These are phyloP conservation scores for Nemania sp. DNA, from an alignment of 2,329 filamentous ascomycete species.

Conservation along the genomic window DNA sequence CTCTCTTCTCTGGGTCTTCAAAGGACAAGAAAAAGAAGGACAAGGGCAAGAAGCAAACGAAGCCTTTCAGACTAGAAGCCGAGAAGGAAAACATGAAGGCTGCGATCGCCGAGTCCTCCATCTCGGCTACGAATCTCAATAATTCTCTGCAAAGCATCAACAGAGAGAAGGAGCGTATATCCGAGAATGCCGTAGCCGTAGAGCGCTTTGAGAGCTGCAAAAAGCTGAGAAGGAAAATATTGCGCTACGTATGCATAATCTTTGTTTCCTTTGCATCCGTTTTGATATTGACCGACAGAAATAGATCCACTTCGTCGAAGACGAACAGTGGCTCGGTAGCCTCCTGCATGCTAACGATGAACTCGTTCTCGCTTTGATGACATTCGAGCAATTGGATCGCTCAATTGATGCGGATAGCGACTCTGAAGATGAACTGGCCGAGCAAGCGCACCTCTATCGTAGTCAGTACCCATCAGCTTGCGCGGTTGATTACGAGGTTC, in stretches of 20 bases:
- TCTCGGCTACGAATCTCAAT: slow-evolving; percentile 86
- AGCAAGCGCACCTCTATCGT: slow-evolving; percentile 68
- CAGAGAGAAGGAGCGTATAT: slow-evolving; percentile 84
- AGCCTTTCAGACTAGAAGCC: slow-evolving; percentile 79
- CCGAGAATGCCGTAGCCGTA: slow-evolving; percentile 76
- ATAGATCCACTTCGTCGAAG: slow-evolving; percentile 85
- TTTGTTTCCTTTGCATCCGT: not conserved
- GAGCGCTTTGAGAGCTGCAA: slow-evolving; percentile 87
- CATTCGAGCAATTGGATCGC: slow-evolving; percentile 90
- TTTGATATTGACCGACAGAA: slow-evolving; percentile 28
- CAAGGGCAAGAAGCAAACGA: slow-evolving; percentile 55
- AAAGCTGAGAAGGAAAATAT: slow-evolving; percentile 76
- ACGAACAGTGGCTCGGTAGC: slow-evolving; percentile 88
- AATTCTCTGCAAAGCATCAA: slow-evolving; percentile 91
- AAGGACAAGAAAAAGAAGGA: slow-evolving; percentile 59
- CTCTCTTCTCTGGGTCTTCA: slow-evolving; percentile 49
- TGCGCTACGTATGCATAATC: slow-evolving; percentile 70
- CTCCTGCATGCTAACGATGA: slow-evolving; percentile 94
- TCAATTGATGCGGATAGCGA: slow-evolving; percentile 78
- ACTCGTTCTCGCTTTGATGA: slow-evolving; percentile 90
- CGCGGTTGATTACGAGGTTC: slow-evolving; percentile 7
- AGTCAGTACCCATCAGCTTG: slow-evolving; percentile 47
- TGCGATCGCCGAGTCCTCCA: slow-evolving; percentile 85
- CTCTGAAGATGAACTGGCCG: slow-evolving; percentile 69
- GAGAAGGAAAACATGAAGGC: slow-evolving; percentile 88